Conservation (phyloP, 345 rosid genomes). For the Conringia planisiliqua region DNA sequence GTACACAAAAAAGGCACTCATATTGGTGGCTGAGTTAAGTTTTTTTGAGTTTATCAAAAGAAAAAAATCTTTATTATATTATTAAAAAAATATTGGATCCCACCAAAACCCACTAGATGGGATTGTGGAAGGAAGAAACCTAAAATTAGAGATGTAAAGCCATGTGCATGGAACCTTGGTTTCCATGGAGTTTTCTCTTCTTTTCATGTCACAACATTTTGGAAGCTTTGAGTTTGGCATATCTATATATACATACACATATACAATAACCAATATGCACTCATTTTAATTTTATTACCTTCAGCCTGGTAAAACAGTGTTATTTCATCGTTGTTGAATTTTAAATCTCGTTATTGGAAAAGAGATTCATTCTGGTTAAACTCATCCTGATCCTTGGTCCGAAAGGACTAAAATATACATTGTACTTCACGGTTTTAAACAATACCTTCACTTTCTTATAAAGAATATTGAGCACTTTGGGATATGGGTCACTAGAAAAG, state of each 20-base stretch:
- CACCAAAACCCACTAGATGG: slow-evolving; percentile 33
- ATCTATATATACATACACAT: neutral
- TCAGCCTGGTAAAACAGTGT: neutral
- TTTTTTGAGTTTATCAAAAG: slow-evolving; percentile 23
- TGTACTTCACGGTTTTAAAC: neutral
- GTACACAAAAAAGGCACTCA: slow-evolving; percentile 13
- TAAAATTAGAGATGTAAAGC: slow-evolving; percentile 42
- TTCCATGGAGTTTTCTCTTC: slow-evolving; percentile 53
- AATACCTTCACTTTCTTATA: slow-evolving; percentile 5
- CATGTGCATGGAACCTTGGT: slow-evolving; percentile 69
- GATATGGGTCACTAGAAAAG: slow-evolving; percentile 26
- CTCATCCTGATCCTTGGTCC: slow-evolving; percentile 2
- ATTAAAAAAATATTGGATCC: slow-evolving; percentile 19
- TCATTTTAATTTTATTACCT: neutral
- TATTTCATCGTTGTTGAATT: neutral
- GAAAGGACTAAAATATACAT: neutral
- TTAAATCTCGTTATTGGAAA: neutral
- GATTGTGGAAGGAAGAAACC: slow-evolving; percentile 31
- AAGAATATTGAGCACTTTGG: slow-evolving; percentile 15
- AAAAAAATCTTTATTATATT: neutral
- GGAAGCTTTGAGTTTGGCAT: slow-evolving; percentile 53
- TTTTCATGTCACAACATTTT: slow-evolving; percentile 53
- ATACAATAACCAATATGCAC: neutral
- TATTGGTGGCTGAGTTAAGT: slow-evolving; percentile 28
- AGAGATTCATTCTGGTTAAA: neutral